Evolutionary conservation across 2,329 filamentous ascomycete species (phyloP), one percentile per base, ranked within the genome.

Genomic region (Nigrospora sphaerica): DNA sequence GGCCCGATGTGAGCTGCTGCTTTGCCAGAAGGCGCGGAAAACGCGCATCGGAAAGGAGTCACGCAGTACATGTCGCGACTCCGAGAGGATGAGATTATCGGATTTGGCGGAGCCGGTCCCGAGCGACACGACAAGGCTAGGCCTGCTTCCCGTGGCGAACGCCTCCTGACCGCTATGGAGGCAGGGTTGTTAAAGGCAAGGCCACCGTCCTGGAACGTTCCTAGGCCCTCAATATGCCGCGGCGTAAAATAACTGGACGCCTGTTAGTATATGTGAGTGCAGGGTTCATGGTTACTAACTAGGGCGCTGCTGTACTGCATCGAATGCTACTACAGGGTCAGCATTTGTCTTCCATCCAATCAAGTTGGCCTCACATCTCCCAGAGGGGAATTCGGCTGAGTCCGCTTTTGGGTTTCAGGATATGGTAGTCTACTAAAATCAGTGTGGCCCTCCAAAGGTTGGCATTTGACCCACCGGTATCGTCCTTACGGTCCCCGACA

Each of bases 391-490:
- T 45, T 23, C 32, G 19, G 42, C 42, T 31, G 13, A 39, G 3
- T 34, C 16, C 34, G 14, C 34, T 39, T 32, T 39, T 12, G 14
- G 34, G 35, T 16, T 37, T 37, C 12, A 45, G 28, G 12, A 46
- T 23, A 23, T 46, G 32, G 19, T 46, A 46, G 18, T 46, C 44
- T 46, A 16, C 14, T 28, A 37, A 19, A 36, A 44, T 44, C 28
- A 36, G 28, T 33, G n/a, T 37, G 6, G 34, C 33, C 32, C 32
- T 44, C 31, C 34, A 36, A 14, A 45, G 36, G 28, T 34, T 31
- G 19, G 38, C 36, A 38, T 45, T 37, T 35, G 19, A 45, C 43
- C 19, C 40, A 46, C 38, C 31, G 31, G 37, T 40, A 41, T 41
- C 38, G 34, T 44, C 17, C 17, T 39, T 18, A 16, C 38, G 42